Evolutionary conservation across 1,284 basidiomycete species (phyloP), one percentile per base, ranked within the genome.

Genomic region (Peniophora sp.): DNA sequence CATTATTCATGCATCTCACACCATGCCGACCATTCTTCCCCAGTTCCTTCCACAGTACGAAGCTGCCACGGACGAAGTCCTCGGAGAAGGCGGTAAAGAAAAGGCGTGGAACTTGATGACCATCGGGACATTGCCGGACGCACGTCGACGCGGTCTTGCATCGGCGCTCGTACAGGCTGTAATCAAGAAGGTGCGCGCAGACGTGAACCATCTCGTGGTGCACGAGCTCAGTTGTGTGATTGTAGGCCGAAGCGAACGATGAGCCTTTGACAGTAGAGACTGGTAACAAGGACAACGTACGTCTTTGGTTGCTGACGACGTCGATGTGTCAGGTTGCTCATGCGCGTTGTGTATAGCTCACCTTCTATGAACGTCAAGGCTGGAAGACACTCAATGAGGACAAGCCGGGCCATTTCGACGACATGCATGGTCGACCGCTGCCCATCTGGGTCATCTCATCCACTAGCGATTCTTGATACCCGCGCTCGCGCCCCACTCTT

Each of bases 1-100:
- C 27, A 32, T 6, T 32, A 32, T 32, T 12, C 27, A 5, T 47
- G 11, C 27, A 32, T 17, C 20, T 24, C n/a, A 11, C 18, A n/a
- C 8, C 14, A 17, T 18, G 15, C 48, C 10, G 10, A 23, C 11
- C 36, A n/a, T 3, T 15, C 3, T 6, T 11, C 27, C 23, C 11
- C 11, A 60, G 57, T 59, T 60, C 39, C 20, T 60, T 12, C 56
- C 57, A 3, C 47, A 50, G 22, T 60, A 57, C 41, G 50, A 52
- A 23, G 41, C 22, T 2, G 44, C 51, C 24, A 43, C 49, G 6
- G 48, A 23, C 11, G 36, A 47, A 10, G 49, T 44, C 1, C 42
- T 60, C 5, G 58, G 59, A 2, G 50, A 51, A 9, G 58, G 56
- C 5, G 51, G 48, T 3, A 58, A 59, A 36, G 51, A 52, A 34